These are phyloP conservation scores for Hansfordia pulvinata DNA, from an alignment of 2,329 filamentous ascomycete species.

Conservation along the genomic window DNA sequence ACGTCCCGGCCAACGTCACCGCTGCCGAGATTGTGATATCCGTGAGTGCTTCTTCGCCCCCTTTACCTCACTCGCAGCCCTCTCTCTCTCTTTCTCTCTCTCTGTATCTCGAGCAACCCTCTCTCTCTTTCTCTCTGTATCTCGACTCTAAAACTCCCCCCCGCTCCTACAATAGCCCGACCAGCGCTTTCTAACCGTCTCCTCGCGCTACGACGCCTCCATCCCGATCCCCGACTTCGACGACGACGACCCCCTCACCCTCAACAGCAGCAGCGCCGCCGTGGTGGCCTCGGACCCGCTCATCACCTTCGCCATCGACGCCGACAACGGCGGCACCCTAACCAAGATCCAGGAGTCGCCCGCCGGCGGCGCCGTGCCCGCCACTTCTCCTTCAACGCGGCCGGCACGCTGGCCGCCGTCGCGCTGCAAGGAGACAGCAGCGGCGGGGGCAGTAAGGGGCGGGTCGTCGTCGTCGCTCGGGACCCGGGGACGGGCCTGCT, in stretches of 20 bases:
- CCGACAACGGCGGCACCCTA: constrained; percentile 34
- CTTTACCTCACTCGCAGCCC: not conserved
- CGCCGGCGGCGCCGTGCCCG: constrained; percentile 53
- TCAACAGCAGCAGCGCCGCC: constrained; percentile 19
- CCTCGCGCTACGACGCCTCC: constrained; percentile 49
- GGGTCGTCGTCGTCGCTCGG: constrained; percentile 47
- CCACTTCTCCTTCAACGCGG: constrained; percentile 53
- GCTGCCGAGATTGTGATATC: constrained; percentile 45
- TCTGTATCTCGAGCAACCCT: not conserved
- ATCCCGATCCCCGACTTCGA: constrained; percentile 35
- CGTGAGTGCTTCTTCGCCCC: constrained; percentile 27
- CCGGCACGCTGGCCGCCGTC: constrained; percentile 50
- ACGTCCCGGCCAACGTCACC: constrained; percentile 24
- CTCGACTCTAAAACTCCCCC: constrained; percentile 2
- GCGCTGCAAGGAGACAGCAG: constrained; percentile 44
- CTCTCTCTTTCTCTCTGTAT: not conserved
- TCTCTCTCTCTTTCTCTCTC: no score
- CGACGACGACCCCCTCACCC: no score
- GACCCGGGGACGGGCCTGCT: constrained; percentile 46
- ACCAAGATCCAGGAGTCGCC: constrained; percentile 42
- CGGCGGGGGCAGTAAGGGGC: no score
- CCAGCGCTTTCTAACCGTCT: constrained; percentile 49
- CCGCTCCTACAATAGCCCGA: constrained; percentile 29
- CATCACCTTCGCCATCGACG: constrained; percentile 44
- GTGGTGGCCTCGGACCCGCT: constrained; percentile 47